Percentiles rank a stretch among this genome's conserved stretches.
phyloP scores from a whole-genome alignment of 1,284 basidiomycete species.

The Baeospora myosura region DNA sequence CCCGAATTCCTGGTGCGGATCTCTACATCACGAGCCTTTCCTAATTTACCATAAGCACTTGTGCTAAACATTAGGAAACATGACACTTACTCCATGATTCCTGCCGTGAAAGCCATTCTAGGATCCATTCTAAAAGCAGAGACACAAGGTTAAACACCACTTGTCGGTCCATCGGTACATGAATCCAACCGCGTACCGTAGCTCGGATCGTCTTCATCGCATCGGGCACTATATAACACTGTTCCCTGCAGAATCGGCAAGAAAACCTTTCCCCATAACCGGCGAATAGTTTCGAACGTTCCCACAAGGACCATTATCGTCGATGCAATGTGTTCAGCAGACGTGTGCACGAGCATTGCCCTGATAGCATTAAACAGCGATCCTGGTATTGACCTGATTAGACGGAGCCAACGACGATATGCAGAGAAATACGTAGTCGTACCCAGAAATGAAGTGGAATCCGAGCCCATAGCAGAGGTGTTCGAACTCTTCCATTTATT shows the following conservation, averaged over 20 bases:
- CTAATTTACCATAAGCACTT: constrained; percentile 17
- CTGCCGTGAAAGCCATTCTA: constrained; percentile 54
- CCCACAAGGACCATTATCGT: constrained; percentile 58
- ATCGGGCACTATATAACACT: constrained; percentile 57
- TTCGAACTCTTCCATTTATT: too few relatives aligned
- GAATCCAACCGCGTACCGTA: constrained; percentile 39
- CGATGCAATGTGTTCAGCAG: too few relatives aligned
- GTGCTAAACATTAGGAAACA: constrained; percentile 6
- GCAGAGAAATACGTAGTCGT: too few relatives aligned
- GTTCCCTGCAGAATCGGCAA: constrained; percentile 34
- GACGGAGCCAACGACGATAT: too few relatives aligned
- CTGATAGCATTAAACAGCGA: too few relatives aligned
- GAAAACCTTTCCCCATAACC: too few relatives aligned
- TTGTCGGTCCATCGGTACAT: too few relatives aligned
- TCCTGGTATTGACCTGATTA: too few relatives aligned
- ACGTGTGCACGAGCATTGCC: too few relatives aligned
- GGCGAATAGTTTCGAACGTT: constrained; percentile 49
- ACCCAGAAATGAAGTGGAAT: too few relatives aligned
- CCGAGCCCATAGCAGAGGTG: too few relatives aligned
- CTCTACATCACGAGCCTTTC: constrained; percentile 42
- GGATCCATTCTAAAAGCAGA: constrained; percentile 44
- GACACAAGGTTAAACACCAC: constrained; percentile 2
- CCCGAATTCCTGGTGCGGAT: constrained; percentile 38
- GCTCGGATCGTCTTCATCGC: constrained; percentile 50
- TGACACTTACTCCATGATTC: constrained; percentile 34